Evolutionary conservation across 371 early-diverging fungal genomes (phyloP).

Genomic region (Mucor indicus): DNA sequence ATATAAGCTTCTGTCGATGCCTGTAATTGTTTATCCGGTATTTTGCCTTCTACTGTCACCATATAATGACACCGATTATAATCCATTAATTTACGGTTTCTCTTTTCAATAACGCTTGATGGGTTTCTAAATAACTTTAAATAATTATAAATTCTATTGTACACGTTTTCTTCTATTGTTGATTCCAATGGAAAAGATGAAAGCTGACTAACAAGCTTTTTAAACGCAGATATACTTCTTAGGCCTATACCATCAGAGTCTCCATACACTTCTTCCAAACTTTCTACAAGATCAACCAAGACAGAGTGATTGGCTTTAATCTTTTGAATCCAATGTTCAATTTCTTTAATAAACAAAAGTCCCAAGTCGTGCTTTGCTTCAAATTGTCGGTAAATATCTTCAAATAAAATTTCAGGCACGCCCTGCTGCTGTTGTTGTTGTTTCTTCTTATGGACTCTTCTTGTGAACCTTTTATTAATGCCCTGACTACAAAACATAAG

Average conservation of each 20-base stretch:
- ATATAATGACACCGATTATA: slow-evolving; percentile 65
- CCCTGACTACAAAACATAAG: slow-evolving; percentile 47
- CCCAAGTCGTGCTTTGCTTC: slow-evolving; percentile 54
- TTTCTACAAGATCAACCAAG: slow-evolving; percentile 48
- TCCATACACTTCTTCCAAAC: slow-evolving; percentile 58
- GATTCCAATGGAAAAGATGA: slow-evolving; percentile 46
- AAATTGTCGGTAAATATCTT: slow-evolving; percentile 58
- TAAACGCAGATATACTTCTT: neutral
- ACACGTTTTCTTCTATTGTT: slow-evolving; percentile 49
- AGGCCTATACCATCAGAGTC: slow-evolving; percentile 37
- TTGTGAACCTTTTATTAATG: slow-evolving; percentile 63
- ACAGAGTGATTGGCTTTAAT: too few species aligned
- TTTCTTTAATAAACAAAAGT: slow-evolving; percentile 49
- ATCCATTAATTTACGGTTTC: slow-evolving; percentile 74
- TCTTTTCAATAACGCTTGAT: slow-evolving; percentile 69
- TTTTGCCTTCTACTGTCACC: slow-evolving; percentile 59
- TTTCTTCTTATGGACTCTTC: slow-evolving; percentile 47
- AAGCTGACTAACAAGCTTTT: slow-evolving; percentile 9
- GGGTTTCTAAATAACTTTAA: slow-evolving; percentile 67
- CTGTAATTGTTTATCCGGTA: slow-evolving; percentile 62
- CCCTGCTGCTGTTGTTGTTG: slow-evolving; percentile 41
- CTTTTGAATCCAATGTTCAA: slow-evolving; percentile 62
- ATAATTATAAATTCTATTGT: slow-evolving; percentile 59
- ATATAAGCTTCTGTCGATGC: slow-evolving; percentile 71
- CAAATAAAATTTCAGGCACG: slow-evolving; percentile 60